Conservation (phyloP, 2,329 filamentous ascomycete species). For the Tolypocladium capitatum region DNA sequence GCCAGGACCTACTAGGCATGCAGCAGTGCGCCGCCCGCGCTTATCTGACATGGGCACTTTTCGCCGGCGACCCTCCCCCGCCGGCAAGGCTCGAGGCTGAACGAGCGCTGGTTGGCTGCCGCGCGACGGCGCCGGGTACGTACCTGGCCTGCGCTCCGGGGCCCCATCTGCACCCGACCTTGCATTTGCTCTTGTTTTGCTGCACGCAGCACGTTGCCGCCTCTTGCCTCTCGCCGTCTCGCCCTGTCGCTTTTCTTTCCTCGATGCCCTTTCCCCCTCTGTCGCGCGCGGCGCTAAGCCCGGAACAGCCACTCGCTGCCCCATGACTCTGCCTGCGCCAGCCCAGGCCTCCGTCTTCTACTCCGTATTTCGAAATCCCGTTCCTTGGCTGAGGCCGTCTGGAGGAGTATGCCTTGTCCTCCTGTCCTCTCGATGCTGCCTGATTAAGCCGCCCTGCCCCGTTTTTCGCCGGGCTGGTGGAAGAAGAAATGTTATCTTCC, state of each 20-base stretch:
- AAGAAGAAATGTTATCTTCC: slow-evolving; percentile 1
- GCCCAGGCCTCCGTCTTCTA: neutral
- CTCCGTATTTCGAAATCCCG: neutral
- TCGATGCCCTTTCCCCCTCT: neutral
- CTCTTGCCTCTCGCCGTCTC: neutral
- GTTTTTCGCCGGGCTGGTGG: slow-evolving; percentile 5
- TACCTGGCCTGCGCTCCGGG: neutral
- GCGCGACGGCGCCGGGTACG: neutral
- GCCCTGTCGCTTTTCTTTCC: neutral
- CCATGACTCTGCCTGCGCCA: neutral
- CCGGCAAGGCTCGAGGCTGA: neutral
- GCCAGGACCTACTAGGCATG: neutral
- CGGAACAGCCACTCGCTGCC: neutral
- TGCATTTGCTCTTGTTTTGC: neutral
- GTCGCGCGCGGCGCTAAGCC: neutral
- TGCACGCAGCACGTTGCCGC: neutral
- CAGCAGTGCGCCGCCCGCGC: neutral
- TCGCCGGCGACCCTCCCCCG: neutral
- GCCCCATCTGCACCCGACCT: neutral
- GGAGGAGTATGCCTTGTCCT: neutral
- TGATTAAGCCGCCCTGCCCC: slow-evolving; percentile 7
- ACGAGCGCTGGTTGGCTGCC: neutral
- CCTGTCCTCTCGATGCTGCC: slow-evolving; percentile 1
- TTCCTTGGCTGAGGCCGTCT: neutral
- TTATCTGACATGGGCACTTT: neutral